These are phyloP conservation scores for Trichocladium uniseriatum DNA, from an alignment of 495 filamentous ascomycete genomes.

Conservation along the genomic window DNA sequence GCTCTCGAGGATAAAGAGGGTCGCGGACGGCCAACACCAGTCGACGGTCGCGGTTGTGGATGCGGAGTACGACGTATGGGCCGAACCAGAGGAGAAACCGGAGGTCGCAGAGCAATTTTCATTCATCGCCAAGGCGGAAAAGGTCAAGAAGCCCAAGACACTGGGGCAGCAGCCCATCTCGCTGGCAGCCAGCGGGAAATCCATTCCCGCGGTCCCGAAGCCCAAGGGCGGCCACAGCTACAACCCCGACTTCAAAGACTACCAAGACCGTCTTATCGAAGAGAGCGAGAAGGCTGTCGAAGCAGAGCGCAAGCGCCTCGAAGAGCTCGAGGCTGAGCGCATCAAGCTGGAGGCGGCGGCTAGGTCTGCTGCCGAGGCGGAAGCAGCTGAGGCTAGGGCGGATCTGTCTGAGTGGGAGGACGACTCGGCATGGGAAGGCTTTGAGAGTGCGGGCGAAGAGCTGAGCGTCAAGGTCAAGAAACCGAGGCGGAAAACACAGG, in stretches of 20 bases:
- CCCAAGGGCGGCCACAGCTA: constrained; percentile 81
- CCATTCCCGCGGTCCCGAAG: constrained; percentile 64
- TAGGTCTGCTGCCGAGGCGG: constrained; percentile 49
- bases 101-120: constrained; percentile 44
- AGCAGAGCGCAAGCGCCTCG: constrained; percentile 67
- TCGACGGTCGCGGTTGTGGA: constrained; percentile 45
- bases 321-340: constrained; percentile 53
- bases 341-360: constrained; percentile 44
- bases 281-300: constrained; percentile 72
- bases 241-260: constrained; percentile 80
- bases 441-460: constrained; percentile 57
- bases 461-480: constrained; percentile 59
- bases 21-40: constrained; percentile 63
- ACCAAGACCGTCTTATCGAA: constrained; percentile 59
- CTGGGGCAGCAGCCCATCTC: constrained; percentile 69
- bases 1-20: constrained; percentile 59
- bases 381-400: constrained; percentile 56
- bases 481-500: constrained; percentile 72
- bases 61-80: constrained; percentile 72
- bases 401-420: constrained; percentile 65
- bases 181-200: constrained; percentile 65
- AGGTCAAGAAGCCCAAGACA: constrained; percentile 64
- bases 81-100: constrained; percentile 36
- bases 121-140: constrained; percentile 53
- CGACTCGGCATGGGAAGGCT: constrained; percentile 81